These are phyloP conservation scores for Colletotrichum acutatum DNA, from an alignment of 2,329 filamentous ascomycete species.

Conservation along the genomic window DNA sequence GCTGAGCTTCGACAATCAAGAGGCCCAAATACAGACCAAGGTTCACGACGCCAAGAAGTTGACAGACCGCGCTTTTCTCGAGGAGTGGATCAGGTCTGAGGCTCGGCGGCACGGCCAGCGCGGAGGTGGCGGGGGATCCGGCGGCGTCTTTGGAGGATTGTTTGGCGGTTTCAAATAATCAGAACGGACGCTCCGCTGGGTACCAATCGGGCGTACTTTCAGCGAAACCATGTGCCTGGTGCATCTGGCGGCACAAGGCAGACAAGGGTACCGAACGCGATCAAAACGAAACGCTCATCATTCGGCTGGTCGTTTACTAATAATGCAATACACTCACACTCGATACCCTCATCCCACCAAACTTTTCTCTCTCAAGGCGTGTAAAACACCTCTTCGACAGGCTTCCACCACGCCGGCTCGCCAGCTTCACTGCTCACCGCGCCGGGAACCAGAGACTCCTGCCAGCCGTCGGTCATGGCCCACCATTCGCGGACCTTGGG, in stretches of 20 bases:
- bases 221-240: background rate
- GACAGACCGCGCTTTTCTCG: conserved; percentile 60
- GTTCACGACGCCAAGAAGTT: conserved; percentile 61
- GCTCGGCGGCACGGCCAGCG: conserved; percentile 58
- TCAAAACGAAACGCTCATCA: conserved; percentile 20
- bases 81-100: conserved; percentile 65
- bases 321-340: conserved; percentile 28
- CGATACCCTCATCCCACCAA: background rate
- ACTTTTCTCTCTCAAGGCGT: conserved; percentile 49
- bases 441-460: conserved; percentile 71
- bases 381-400: conserved; percentile 77
- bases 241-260: background rate
- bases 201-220: background rate
- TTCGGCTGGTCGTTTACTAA: conserved; percentile 25
- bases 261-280: background rate
- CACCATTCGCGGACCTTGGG: conserved; percentile 82
- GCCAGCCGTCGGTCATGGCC: conserved; percentile 82
- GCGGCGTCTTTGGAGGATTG: conserved; percentile 50
- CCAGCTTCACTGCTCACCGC: conserved; percentile 69
- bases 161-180: conserved; percentile 47
- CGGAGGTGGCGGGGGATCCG: conserved; percentile 54
- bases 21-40: conserved; percentile 61
- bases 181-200: background rate
- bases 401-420: conserved; percentile 75
- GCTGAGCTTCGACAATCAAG: conserved; percentile 66